Evolutionary conservation across 2,329 filamentous ascomycete species (phyloP).

Genomic region (Zelopaecilomyces penicillatus): DNA sequence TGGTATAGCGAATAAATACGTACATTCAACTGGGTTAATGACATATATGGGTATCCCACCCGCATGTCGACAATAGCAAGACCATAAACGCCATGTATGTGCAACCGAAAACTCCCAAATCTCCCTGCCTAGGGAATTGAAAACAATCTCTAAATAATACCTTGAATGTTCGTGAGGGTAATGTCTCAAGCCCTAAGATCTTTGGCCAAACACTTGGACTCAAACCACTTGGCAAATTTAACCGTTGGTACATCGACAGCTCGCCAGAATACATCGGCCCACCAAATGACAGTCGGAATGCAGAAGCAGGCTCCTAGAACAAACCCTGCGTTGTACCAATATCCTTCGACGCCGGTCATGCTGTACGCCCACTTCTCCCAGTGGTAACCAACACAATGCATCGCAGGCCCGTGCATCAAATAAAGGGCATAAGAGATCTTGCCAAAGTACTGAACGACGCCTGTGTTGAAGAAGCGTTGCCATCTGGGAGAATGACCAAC

Average conservation of each 20-base stretch:
- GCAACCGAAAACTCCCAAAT: neutral
- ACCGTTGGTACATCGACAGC: conserved; percentile 48
- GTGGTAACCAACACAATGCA: conserved; percentile 45
- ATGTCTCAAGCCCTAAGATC: conserved; percentile 7
- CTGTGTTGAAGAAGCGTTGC: conserved; percentile 42
- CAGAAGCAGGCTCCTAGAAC: conserved; percentile 37
- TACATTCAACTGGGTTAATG: too few species aligned
- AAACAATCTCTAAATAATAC: neutral
- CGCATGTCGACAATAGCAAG: neutral
- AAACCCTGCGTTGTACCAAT: conserved; percentile 38
- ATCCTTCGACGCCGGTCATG: conserved; percentile 38
- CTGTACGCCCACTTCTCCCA: conserved; percentile 40
- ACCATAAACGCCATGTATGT: conserved; percentile 6
- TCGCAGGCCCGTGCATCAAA: conserved; percentile 50
- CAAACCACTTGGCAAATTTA: conserved; percentile 47
- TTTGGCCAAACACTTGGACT: conserved; percentile 32
- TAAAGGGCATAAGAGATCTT: conserved; percentile 54
- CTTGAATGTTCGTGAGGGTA: neutral
- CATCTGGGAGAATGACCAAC: conserved; percentile 38
- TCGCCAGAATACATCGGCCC: conserved; percentile 48
- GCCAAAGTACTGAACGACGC: conserved; percentile 48
- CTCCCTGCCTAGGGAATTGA: neutral
- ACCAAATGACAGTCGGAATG: conserved; percentile 44
- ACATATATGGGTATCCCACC: neutral
- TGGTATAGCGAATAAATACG: too few species aligned